phyloP scores from a whole-genome alignment of 257 asterid species.

The Nicotiana benthamiana region DNA sequence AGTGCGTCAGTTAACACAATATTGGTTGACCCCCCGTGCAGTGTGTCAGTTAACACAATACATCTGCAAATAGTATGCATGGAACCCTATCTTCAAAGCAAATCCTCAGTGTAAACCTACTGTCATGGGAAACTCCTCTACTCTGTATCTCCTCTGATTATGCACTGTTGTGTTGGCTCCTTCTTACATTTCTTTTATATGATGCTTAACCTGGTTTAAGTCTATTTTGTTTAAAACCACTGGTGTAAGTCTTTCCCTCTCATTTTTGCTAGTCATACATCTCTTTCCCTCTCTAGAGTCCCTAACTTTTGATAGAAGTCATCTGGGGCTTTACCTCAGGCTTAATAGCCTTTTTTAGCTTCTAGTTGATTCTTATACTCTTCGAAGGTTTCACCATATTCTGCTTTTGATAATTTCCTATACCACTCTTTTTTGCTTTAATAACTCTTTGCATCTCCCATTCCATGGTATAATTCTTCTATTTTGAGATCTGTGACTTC shows the following conservation, averaged over 20 bases:
- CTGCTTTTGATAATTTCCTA: not conserved
- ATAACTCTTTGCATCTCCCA: not conserved
- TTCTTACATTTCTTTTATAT: too few species aligned
- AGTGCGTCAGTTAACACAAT: too few species aligned
- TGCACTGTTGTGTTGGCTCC: too few species aligned
- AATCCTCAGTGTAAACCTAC: too few species aligned
- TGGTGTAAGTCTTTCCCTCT: not conserved
- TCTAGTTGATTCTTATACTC: not conserved
- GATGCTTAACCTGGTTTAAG: not conserved
- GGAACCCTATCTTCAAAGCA: not conserved
- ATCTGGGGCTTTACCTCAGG: not conserved
- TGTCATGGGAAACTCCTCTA: too few species aligned
- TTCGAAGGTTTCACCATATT: not conserved
- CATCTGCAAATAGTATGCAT: not conserved
- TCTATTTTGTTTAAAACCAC: too few species aligned
- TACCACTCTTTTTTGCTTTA: not conserved
- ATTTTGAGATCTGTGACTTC: not conserved
- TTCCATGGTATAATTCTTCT: not conserved
- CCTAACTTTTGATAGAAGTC: not conserved
- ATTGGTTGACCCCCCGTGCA: too few species aligned
- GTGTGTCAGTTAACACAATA: not conserved
- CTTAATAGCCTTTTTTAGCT: not conserved
- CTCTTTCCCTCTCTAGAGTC: not conserved
- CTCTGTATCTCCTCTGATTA: too few species aligned
- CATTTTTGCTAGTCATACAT: not conserved